A percentile compares a stretch with the other conserved stretches of the same genome.
phyloP scores from a whole-genome alignment of 1,139 yeast species.

The Blastobotrys elegans region DNA sequence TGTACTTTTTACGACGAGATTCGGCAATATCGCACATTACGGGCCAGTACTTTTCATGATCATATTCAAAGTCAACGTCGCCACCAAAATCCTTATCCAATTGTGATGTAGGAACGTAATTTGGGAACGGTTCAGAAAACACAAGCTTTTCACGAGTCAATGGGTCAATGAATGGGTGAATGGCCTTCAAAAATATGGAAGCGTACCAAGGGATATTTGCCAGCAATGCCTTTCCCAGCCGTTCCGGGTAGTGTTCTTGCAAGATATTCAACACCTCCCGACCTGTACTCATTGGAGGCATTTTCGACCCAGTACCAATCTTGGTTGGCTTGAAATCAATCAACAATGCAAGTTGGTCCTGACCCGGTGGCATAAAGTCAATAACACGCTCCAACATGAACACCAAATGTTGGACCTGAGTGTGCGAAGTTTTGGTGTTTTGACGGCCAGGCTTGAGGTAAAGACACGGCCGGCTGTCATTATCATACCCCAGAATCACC shows the following conservation, averaged over 20 bases:
- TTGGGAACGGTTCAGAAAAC: conserved; percentile 79
- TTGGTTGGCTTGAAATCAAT: conserved; percentile 79
- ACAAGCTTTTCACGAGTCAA: conserved; percentile 87
- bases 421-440: conserved; percentile 78
- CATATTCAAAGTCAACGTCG: conserved; percentile 70
- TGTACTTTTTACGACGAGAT: conserved; percentile 49
- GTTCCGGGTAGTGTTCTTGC: conserved; percentile 94
- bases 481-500: conserved; percentile 82
- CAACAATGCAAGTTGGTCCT: conserved; percentile 76
- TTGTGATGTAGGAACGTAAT: conserved; percentile 76
- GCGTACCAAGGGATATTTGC: conserved; percentile 93
- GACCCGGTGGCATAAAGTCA: conserved; percentile 93
- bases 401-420: conserved; percentile 90
- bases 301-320: conserved; percentile 53
- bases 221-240: conserved; percentile 84
- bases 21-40: conserved; percentile 56
- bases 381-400: conserved; percentile 87
- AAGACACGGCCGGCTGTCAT: conserved; percentile 82
- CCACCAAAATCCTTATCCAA: conserved; percentile 86
- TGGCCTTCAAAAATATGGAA: conserved; percentile 81
- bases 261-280: conserved; percentile 80
- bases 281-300: conserved; percentile 78
- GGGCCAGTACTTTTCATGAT: conserved; percentile 79
- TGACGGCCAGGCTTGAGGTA: conserved; percentile 90
- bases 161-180: conserved; percentile 94